These are phyloP conservation scores for Pseudogymnoascus destructans DNA, from an alignment of 2,329 filamentous ascomycete species.

Conservation along the genomic window DNA sequence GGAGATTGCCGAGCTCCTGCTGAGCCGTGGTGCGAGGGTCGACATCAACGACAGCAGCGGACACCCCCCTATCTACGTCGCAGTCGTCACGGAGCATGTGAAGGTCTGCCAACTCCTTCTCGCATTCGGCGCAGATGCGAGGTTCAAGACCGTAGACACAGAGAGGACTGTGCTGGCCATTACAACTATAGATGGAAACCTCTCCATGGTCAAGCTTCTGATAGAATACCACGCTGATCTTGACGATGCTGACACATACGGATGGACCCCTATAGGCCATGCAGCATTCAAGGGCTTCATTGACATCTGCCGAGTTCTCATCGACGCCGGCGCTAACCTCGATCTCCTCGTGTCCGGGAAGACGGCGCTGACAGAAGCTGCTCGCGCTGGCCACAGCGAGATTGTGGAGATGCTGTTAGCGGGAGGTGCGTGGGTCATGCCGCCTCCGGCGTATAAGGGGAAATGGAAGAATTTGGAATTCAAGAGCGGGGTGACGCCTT, in stretches of 20 bases:
- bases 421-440: neutral
- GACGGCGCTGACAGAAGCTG: conserved; percentile 1
- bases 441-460: neutral
- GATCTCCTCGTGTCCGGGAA: neutral
- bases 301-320: neutral
- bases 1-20: neutral
- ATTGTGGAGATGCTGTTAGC: neutral
- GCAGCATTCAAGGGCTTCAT: neutral
- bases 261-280: neutral
- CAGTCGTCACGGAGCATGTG: neutral
- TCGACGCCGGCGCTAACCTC: neutral
- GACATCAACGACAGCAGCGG: neutral
- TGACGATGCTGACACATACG: neutral
- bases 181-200: neutral
- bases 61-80: neutral
- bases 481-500: neutral
- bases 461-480: conserved; percentile 2
- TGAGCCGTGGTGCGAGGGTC: neutral
- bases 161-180: neutral
- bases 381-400: neutral
- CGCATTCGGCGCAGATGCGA: neutral
- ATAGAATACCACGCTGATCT: neutral
- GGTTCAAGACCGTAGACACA: neutral
- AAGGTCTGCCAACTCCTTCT: neutral
- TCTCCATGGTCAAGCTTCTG: neutral